Conservation (phyloP, 202 grass and related monocot genomes). For the Zoysia matrella region DNA sequence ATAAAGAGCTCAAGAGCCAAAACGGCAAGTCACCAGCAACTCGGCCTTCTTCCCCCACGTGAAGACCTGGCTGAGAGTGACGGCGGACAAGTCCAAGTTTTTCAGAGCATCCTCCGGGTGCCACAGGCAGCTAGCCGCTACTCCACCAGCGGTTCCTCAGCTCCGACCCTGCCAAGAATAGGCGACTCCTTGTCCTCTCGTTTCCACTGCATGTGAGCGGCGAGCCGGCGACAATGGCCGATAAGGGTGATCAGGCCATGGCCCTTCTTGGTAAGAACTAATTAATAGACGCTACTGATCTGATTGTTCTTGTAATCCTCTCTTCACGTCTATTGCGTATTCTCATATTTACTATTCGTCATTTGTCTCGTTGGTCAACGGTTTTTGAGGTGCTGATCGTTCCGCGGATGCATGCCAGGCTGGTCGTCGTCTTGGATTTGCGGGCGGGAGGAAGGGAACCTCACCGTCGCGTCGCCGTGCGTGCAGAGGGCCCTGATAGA, state of each 20-base stretch:
- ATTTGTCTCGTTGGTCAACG: neutral
- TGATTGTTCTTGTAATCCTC: constrained; percentile 19
- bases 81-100: neutral
- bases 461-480: too few relatives aligned
- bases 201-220: too few relatives aligned
- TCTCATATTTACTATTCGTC: neutral
- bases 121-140: neutral
- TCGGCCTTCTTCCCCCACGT: neutral
- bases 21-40: neutral
- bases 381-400: constrained; percentile 17
- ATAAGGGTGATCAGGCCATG: constrained; percentile 18
- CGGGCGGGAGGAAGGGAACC: too few relatives aligned
- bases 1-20: neutral
- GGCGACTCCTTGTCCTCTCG: neutral
- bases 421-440: too few relatives aligned
- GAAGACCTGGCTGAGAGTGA: constrained; percentile 17
- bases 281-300: neutral
- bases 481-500: too few relatives aligned
- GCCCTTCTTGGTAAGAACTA: constrained; percentile 46
- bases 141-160: constrained; percentile 17
- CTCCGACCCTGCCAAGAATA: constrained; percentile 31
- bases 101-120: neutral
- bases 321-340: neutral
- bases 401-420: constrained; percentile 42
- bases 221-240: constrained; percentile 20